Percentiles rank a stretch among this genome's conserved stretches.
Conservation (phyloP, 1,139 yeast genomes). For the Casaregolazyma lundiana region DNA sequence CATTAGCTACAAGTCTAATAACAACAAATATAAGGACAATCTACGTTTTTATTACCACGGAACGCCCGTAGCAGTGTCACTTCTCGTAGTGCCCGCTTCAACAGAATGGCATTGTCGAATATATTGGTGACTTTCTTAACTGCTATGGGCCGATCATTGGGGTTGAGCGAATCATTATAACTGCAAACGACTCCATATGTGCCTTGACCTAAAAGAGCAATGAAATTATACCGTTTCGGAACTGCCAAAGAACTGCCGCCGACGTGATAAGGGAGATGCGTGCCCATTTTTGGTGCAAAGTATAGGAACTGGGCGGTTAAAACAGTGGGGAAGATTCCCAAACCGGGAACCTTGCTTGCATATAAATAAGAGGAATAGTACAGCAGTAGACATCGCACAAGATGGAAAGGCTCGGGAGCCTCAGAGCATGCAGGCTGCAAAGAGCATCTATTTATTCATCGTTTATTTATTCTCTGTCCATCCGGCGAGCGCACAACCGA, state of each 20-base stretch:
- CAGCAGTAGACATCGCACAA: no score
- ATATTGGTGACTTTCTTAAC: constrained; percentile 84
- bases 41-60: constrained; percentile 74
- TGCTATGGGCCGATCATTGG: constrained; percentile 42
- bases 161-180: constrained; percentile 48
- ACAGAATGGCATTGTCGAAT: constrained; percentile 76
- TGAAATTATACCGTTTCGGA: constrained; percentile 57
- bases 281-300: not conserved
- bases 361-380: no score
- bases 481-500: not conserved
- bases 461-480: no score
- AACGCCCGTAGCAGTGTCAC: constrained; percentile 82
- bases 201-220: constrained; percentile 70
- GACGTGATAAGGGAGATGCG: constrained; percentile 7
- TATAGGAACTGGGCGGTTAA: no score
- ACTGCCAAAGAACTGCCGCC: constrained; percentile 45
- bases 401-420: no score
- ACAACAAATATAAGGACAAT: constrained; percentile 13
- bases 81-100: constrained; percentile 87
- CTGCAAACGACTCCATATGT: constrained; percentile 87
- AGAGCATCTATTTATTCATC: no score
- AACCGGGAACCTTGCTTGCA: no score
- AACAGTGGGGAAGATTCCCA: no score
- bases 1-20: constrained; percentile 10
- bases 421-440: no score